A percentile compares a stretch with the other conserved stretches of the same genome.
phyloP scores from a whole-genome alignment of 176 grass and related monocot species.

The Paspalum vaginatum region DNA sequence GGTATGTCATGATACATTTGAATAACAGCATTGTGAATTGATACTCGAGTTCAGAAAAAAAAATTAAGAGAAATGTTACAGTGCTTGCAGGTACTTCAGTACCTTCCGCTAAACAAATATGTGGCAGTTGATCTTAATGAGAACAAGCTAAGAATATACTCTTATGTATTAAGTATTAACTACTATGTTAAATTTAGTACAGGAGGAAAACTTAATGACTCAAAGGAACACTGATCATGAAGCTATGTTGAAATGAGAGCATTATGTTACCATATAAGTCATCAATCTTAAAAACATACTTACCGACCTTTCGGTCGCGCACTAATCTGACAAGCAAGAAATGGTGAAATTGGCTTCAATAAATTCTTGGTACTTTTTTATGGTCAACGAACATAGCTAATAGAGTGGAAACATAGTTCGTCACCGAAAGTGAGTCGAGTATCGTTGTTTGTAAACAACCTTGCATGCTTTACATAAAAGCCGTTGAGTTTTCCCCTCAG shows the following conservation, averaged over 20 bases:
- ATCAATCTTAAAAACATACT: not conserved
- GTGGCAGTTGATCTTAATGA: too few species aligned
- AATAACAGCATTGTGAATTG: not conserved
- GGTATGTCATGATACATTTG: not conserved
- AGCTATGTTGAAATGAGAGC: not conserved
- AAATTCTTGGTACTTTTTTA: too few species aligned
- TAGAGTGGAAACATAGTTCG: too few species aligned
- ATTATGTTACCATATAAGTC: not conserved
- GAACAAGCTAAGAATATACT: too few species aligned
- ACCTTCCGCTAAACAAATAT: too few species aligned
- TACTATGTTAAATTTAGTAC: not conserved
- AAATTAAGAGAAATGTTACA: not conserved
- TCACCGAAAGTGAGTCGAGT: too few species aligned
- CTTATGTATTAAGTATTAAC: too few species aligned
- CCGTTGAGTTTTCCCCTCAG: too few species aligned
- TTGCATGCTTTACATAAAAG: too few species aligned
- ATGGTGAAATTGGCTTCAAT: not conserved
- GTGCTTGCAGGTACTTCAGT: not conserved
- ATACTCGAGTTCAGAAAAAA: not conserved
- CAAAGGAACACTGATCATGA: not conserved
- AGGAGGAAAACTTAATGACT: not conserved
- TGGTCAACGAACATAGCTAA: too few species aligned
- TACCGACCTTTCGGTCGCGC: not conserved
- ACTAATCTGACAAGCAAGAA: not conserved
- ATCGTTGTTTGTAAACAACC: too few species aligned